phyloP scores from a whole-genome alignment of 352 stramenopile genomes.

The Pythium sukuiense region DNA sequence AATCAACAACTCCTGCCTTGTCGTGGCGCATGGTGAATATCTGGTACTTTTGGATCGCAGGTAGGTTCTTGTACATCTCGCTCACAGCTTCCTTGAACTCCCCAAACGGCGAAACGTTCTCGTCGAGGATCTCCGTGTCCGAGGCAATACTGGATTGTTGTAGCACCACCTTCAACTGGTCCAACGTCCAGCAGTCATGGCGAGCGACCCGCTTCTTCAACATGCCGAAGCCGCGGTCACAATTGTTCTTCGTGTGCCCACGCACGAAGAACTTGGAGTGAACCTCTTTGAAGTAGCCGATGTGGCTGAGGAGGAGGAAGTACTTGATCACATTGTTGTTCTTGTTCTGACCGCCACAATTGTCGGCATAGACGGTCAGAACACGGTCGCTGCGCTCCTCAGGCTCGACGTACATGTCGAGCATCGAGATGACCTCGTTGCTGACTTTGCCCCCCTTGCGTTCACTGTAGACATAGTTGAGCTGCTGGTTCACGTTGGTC shows the following conservation, averaged over 20 bases:
- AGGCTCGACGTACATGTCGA: background rate
- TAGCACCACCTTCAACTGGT: background rate
- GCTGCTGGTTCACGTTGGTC: background rate
- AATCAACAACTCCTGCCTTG: background rate
- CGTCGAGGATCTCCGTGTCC: background rate
- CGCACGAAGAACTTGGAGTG: slow-evolving; percentile 5
- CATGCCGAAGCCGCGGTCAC: slow-evolving; percentile 1
- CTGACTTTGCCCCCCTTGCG: background rate
- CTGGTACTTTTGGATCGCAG: slow-evolving; percentile 8
- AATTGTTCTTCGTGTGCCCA: slow-evolving; percentile 8
- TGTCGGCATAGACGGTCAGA: slow-evolving; percentile 6
- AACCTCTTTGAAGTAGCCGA: background rate
- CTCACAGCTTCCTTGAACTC: background rate
- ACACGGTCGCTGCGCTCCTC: background rate
- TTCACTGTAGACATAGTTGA: slow-evolving; percentile 11
- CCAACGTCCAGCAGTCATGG: slow-evolving; percentile 7
- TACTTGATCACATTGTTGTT: slow-evolving; percentile 12
- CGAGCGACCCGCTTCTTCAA: background rate
- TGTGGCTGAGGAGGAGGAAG: slow-evolving; percentile 1
- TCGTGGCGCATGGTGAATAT: background rate
- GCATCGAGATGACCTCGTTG: slow-evolving; percentile 11
- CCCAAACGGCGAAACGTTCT: background rate
- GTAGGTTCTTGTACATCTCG: slow-evolving; percentile 7
- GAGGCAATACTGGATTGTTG: background rate
- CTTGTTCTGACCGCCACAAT: slow-evolving; percentile 12